Conservation (phyloP, 2,329 filamentous ascomycete species). For the Podosphaera xanthii region DNA sequence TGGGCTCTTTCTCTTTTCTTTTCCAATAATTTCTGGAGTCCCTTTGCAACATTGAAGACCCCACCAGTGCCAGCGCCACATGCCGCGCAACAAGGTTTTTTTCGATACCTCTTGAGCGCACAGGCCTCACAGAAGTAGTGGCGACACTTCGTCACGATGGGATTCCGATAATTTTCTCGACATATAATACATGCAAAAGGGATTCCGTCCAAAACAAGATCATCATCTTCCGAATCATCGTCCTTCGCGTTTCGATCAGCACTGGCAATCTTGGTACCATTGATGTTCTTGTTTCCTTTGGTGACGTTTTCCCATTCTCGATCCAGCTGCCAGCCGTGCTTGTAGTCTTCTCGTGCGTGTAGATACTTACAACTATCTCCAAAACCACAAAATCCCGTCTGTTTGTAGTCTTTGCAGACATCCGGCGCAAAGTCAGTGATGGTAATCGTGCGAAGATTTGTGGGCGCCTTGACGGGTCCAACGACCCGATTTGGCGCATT, state of each 20-base stretch:
- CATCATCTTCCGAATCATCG: slow-evolving; percentile 23
- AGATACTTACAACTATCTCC: slow-evolving; percentile 50
- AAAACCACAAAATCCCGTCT: slow-evolving; percentile 33
- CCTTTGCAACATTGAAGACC: slow-evolving; percentile 74
- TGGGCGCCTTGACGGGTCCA: slow-evolving; percentile 69
- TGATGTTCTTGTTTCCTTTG: slow-evolving; percentile 41
- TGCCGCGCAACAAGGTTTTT: slow-evolving; percentile 65
- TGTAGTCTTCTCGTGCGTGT: slow-evolving; percentile 56
- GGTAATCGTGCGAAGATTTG: slow-evolving; percentile 78
- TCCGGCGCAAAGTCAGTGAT: slow-evolving; percentile 80
- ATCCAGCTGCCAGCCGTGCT: slow-evolving; percentile 89
- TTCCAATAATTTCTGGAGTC: slow-evolving; percentile 51
- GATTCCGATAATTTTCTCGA: slow-evolving; percentile 25
- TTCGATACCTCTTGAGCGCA: slow-evolving; percentile 66
- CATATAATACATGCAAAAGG: slow-evolving; percentile 18
- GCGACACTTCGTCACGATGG: slow-evolving; percentile 71
- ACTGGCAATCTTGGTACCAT: slow-evolving; percentile 25
- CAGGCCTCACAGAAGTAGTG: slow-evolving; percentile 94
- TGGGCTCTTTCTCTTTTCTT: slow-evolving; percentile 36
- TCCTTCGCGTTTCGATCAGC: slow-evolving; percentile 16
- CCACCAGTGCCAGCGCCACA: slow-evolving; percentile 72
- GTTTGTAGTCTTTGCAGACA: slow-evolving; percentile 85
- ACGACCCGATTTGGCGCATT: slow-evolving; percentile 47
- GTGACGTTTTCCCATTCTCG: slow-evolving; percentile 75
- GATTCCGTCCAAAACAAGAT: slow-evolving; percentile 15